Evolutionary conservation across 2,329 filamentous ascomycete genomes (phyloP), one percentile per base, ranked within the genome.

Genomic region (Verticillium dahliae): DNA sequence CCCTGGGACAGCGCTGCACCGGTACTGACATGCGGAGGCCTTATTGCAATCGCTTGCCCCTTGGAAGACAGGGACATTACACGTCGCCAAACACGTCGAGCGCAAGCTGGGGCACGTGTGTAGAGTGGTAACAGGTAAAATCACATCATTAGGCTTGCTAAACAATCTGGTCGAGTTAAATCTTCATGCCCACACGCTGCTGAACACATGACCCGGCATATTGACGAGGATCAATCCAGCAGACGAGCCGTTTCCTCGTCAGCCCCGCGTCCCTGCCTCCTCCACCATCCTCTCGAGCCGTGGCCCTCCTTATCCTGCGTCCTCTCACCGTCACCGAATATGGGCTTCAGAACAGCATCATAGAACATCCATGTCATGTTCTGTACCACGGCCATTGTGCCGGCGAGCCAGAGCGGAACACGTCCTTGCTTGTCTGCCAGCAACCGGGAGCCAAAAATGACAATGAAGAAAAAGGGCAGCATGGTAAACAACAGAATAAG

Each of bases 261-360:
- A 6, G 59, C 5, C 58, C 61, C 50, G 65, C 37, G 7, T 35
- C n/a, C 38, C 35, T n/a, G 13, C 50, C 57, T 60, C 59, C 35
- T 4, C 10, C 56, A 57, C 54, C 66, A 61, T 41, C n/a, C 41
- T 58, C 15, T 58, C 55, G 45, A 22, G 54, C 45, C 61, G 14
- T 52, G 65, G 5, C 65, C 67, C 1, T 68, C 65, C 9, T 67
- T 65, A 37, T 72, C 72, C 37, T 73, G 65, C 3, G 85, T 88
- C 68, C 83, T 84, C 80, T 98, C 94, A 0, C 95, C 95, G 70
- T 98, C 90, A 0, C 94, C 94, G 79, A 96, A 97, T 0, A 88
- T 50, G 1, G 75, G 77, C 72, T 85, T 88, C 66, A 80, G 72
- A 2, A 79, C 71, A 1, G 34, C 35, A 59, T 84, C 81, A 58